These are phyloP conservation scores for Periconia macrospinosa DNA, from an alignment of 2,329 filamentous ascomycete genomes.

Conservation along the genomic window DNA sequence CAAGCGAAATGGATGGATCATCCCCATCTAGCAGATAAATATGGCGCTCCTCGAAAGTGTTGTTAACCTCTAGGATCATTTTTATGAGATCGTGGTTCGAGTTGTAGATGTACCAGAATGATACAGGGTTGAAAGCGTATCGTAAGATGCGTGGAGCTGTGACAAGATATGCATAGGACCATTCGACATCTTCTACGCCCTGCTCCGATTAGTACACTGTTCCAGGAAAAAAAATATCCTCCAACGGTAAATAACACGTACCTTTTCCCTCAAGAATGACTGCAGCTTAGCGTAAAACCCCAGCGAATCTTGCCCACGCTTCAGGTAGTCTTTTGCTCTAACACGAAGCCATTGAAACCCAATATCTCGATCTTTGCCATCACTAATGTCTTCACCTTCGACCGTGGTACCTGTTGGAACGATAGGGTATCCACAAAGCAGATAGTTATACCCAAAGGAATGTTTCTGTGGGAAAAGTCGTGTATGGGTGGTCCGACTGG, in stretches of 20 bases:
- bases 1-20: constrained; percentile 29
- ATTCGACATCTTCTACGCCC: constrained; percentile 61
- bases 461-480: constrained; percentile 69
- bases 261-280: constrained; percentile 59
- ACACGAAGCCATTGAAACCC: constrained; percentile 61
- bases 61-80: constrained; percentile 75
- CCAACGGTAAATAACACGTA: constrained; percentile 30
- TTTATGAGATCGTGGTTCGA: constrained; percentile 58
- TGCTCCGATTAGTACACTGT: constrained; percentile 36
- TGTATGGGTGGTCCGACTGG: constrained; percentile 66
- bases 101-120: constrained; percentile 78
- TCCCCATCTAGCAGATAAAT: constrained; percentile 61
- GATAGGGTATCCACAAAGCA: constrained; percentile 69
- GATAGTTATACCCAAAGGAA: constrained; percentile 70
- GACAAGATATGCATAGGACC: constrained; percentile 70
- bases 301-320: constrained; percentile 54
- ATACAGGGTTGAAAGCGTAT: constrained; percentile 75
- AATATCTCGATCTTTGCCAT: constrained; percentile 28
- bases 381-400: constrained; percentile 15
- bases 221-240: neutral
- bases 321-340: constrained; percentile 63
- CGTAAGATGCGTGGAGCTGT: constrained; percentile 71
- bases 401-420: constrained; percentile 55
- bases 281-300: constrained; percentile 67
- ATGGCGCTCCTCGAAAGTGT: constrained; percentile 72